Conservation (phyloP, 352 stramenopile species). For the Globisporangium alternatum region DNA sequence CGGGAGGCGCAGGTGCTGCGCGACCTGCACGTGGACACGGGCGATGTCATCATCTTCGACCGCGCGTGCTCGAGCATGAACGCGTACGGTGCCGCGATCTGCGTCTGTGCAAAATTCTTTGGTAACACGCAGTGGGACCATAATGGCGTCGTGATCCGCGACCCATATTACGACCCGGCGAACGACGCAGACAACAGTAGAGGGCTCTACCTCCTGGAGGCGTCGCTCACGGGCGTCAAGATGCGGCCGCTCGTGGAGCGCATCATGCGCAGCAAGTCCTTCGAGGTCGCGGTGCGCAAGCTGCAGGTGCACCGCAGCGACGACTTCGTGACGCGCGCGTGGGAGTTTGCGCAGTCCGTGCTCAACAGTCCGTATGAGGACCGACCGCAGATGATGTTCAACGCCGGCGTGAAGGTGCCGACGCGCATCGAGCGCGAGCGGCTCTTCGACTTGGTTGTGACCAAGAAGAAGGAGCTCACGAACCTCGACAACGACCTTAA, state of each 20-base stretch:
- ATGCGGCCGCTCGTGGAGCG: conserved; percentile 77
- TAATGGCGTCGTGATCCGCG: conserved; percentile 77
- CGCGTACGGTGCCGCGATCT: conserved; percentile 76
- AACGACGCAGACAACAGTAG: conserved; percentile 10
- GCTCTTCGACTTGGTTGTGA: conserved; percentile 66
- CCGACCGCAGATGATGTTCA: conserved; percentile 67
- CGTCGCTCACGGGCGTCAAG: conserved; percentile 78
- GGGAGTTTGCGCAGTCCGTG: conserved; percentile 57
- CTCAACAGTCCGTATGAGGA: conserved; percentile 80
- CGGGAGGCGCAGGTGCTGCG: conserved; percentile 33
- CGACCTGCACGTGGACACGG: conserved; percentile 62
- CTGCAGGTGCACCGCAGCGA: conserved; percentile 63
- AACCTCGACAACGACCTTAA: conserved; percentile 59
- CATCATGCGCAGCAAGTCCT: conserved; percentile 62
- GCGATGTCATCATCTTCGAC: conserved; percentile 82
- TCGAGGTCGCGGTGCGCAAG: conserved; percentile 69
- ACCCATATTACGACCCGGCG: conserved; percentile 22
- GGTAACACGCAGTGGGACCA: conserved; percentile 83
- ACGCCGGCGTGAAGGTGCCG: conserved; percentile 69
- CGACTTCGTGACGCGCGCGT: conserved; percentile 56
- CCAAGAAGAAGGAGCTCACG: conserved; percentile 60
- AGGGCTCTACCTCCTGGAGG: conserved; percentile 72
- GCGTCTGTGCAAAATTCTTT: conserved; percentile 77
- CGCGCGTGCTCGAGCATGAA: conserved; percentile 73
- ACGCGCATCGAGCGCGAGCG: conserved; percentile 67